Base-by-base conservation (phyloP, 2,329 filamentous ascomycete genomes). In the Beauveria australis region DNA sequence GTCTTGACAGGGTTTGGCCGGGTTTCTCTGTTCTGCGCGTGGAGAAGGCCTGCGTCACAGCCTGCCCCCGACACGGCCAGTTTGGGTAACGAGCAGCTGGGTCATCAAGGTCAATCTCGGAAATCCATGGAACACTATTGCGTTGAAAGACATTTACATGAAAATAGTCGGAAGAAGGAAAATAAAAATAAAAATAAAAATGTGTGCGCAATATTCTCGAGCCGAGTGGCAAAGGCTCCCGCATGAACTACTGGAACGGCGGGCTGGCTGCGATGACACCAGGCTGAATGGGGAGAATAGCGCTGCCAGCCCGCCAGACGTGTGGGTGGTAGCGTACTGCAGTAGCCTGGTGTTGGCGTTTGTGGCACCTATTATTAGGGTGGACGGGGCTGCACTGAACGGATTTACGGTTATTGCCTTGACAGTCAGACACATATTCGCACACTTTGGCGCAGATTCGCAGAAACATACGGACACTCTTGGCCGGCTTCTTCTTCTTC, bases 151-250 rank as follows among this genome's bases (percentile, higher is more conserved):
- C 18, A 51, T 19, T 3, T 51, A 33, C 26, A 40, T 37, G 12
- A 37, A 6, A 37, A 16, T 18, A 7, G 18, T 10, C 49, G n/a
- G 30, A 52, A 52, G n/a, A 19, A 18, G n/a, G 18, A 43, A 24
- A n/a, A n/a, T n/a, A n/a, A n/a, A n/a, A n/a, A n/a, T n/a, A n/a
- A n/a, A 10, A 37, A 48, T 28, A 19, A 51, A 51, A 28, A n/a
- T 18, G 22, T 54, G 51, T 49, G 51, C 30, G 51, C 43, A n/a
- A 54, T 43, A 54, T 30, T 48, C 19, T 60, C 51, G n/a, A 49
- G 44, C 51, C 51, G 51, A 54, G 58, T 60, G 58, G 58, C 58
- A 49, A 60, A 60, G 41, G 18, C 43, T 60, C 51, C 58, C 24
- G 58, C 58, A 53, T 60, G 58, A 53, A 53, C 58, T 54, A 53